Conservation (phyloP, 345 rosid genomes). For the Syzygium aqueum region DNA sequence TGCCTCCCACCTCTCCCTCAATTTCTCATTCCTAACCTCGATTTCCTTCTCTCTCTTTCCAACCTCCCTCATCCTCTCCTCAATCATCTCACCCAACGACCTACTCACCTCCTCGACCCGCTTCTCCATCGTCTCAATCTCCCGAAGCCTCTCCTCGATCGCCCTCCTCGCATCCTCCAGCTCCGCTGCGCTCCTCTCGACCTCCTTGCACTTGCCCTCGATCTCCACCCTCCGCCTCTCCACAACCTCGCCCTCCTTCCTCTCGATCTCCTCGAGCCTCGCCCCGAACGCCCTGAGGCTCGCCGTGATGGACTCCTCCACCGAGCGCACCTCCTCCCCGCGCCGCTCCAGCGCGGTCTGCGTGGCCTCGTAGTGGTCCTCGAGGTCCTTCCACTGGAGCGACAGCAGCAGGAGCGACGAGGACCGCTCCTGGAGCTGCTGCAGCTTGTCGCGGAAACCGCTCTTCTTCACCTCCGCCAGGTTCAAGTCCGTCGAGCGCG, state of each 20-base stretch:
- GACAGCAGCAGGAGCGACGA: conserved; percentile 30
- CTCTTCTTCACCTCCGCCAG: conserved; percentile 3
- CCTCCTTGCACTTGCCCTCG: neutral
- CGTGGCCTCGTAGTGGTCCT: conserved; percentile 14
- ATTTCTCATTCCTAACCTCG: conserved; percentile 1
- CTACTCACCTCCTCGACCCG: neutral
- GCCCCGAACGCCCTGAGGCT: neutral
- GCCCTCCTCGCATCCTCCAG: neutral
- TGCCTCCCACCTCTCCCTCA: neutral
- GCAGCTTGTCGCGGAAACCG: conserved; percentile 12
- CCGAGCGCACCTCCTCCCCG: conserved; percentile 10
- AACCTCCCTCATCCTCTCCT: neutral
- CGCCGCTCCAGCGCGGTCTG: conserved; percentile 11
- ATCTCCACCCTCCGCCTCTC: neutral
- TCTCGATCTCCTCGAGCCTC: conserved; percentile 11
- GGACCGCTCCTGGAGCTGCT: conserved; percentile 22
- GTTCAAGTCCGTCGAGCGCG: conserved; percentile 1
- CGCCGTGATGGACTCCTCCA: conserved; percentile 10
- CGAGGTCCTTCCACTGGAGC: conserved; percentile 41
- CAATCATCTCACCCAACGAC: neutral
- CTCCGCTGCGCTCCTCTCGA: conserved; percentile 1
- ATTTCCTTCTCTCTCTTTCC: conserved; percentile 11
- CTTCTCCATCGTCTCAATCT: conserved; percentile 5
- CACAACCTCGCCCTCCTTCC: conserved; percentile 14
- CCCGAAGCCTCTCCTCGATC: conserved; percentile 1